Evolutionary conservation across 2,329 filamentous ascomycete genomes (phyloP), one percentile per base, ranked within the genome.

Genomic region (Didymella glomerata): DNA sequence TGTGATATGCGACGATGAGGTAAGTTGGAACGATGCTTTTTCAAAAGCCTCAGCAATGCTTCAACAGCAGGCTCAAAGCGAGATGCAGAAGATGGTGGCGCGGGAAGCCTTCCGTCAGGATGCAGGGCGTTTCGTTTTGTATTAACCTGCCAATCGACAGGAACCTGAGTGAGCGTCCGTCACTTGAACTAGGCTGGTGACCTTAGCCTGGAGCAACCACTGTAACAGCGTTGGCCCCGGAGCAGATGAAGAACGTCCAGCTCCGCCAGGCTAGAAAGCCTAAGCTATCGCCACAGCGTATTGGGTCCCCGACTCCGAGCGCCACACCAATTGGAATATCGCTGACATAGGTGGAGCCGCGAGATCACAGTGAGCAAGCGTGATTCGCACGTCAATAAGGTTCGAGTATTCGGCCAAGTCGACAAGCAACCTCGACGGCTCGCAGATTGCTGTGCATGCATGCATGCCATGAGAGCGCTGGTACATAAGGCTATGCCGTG

Each of bases 91-190:
- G 28, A 42, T 41, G 24, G 56, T 59, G 56, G 56, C 56, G 51
- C 56, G 28, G 46, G 27, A 54, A 34, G 50, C 56, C 46, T 47
- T 50, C 50, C 47, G 45, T 36, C 10, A 8, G 22, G 41, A 54
- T 54, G 56, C 56, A 54, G 50, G 46, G 27, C 27, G 41, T 48
- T 59, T 54, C 22, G 34, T 54, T 51, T 34, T 59, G 56, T 59
- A 59, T 20, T 22, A 41, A 47, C 56, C 41, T 20, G 50, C 46
- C n/a, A 38, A 45, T 27, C 49, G 32, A 54, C 49, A 54, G 30
- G 27, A 50, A n/a, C 32, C 24, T 24, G 25, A 49, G 30, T 24
- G 44, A 45, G 45, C 24, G 32, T 47, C 25, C 34, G 24, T n/a
- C 54, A 48, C 34, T 44, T 41, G 18, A 8, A 42, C 20, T 48